Conservation (phyloP, 257 asterid genomes). For the Lycium ferocissimum region DNA sequence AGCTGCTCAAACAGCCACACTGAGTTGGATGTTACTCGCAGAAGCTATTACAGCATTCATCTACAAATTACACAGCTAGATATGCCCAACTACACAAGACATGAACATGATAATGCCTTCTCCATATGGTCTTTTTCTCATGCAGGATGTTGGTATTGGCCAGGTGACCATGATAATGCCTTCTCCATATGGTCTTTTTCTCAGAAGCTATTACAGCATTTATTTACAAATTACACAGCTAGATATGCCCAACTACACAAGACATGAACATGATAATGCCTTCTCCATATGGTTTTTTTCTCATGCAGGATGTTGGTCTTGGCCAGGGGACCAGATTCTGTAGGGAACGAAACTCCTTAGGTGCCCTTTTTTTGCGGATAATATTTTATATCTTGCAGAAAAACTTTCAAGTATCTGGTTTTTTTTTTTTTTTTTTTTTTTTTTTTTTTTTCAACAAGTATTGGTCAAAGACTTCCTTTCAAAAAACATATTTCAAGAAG, state of each 20-base stretch:
- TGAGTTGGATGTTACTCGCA: not conserved
- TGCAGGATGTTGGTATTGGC: not conserved
- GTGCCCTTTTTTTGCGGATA: not conserved
- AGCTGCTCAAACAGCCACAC: not conserved
- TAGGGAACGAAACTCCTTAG: not conserved
- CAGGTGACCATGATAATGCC: not conserved
- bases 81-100: conserved; percentile 11
- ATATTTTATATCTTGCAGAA: conserved; percentile 14
- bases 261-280: not conserved
- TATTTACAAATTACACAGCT: not conserved
- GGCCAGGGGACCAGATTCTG: not conserved
- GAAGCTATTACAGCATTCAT: not conserved
- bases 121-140: not conserved
- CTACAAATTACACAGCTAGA: not conserved
- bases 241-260: not conserved
- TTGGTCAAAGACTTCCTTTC: not conserved
- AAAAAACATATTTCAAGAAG: not conserved
- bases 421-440: not conserved
- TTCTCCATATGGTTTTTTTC: not conserved
- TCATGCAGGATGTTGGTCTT: not conserved
- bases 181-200: not conserved
- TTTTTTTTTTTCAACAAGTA: not conserved
- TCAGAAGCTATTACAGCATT: not conserved
- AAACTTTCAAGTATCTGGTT: not conserved
- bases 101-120: not conserved